Evolutionary conservation across 1,284 basidiomycete species (phyloP), one percentile per base, ranked within the genome.

Genomic region (Tilletia walkeri): DNA sequence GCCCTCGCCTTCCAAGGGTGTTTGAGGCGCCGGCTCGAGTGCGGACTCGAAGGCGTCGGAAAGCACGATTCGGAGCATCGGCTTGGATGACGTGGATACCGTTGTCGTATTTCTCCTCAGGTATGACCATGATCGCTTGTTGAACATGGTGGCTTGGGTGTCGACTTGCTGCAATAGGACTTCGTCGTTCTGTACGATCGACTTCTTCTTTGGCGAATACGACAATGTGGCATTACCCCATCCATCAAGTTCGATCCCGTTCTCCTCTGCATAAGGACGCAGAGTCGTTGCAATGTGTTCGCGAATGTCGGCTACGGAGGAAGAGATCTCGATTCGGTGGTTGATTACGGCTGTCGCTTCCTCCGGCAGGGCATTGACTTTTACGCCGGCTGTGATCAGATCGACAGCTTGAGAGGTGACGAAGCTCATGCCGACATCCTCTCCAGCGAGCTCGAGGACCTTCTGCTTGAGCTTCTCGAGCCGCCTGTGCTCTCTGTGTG

Each of bases 321-420:
- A 87, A 34, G 75, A 67, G 20, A 86, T 86, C 5, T 87, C 86
- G 70, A 90, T 88, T 16, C 89, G 87, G 75, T 89, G 89, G 75
- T 90, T 89, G 67, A 90, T 65, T 20, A 88, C 80, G 4, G 88
- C 88, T 73, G 84, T 86, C 1, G 87, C 87, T 69, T 84, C 84
- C 81, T 89, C 89, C 0, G 89, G 89, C 0, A 89, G 85, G 1
- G 88, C 88, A 74, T 89, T 90, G 67, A 84, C 85, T 84, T 91
- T 91, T 54, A 90, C 88, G 18, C 90, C 90, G 2, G 90, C 90
- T 6, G 85, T 78, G 53, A 91, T 86, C 6, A 91, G 80, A 77
- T 90, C 90, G 49, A 89, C 86, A 1, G 91, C 90, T 78, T 90
- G 90, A 0, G 90, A 90, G 2, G 90, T 92, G 41, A 87, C 85